Evolutionary conservation across 2,329 filamentous ascomycete species (phyloP).

Genomic region (Aspergillus niger): DNA sequence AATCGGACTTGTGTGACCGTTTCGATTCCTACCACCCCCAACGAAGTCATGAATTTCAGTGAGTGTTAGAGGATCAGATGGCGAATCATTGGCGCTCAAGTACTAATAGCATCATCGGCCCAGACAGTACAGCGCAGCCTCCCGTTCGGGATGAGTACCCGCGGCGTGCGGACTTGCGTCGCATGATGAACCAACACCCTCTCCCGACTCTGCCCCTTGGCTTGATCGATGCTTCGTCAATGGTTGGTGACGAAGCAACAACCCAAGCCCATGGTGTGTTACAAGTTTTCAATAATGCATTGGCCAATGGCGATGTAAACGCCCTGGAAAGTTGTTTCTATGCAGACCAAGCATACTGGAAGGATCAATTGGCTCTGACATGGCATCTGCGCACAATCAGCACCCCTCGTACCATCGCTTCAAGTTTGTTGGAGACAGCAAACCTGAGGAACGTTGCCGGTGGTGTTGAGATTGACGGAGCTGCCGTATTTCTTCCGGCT

Average conservation of each 20-base stretch:
- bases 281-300: slow-evolving; percentile 15
- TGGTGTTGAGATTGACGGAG: slow-evolving; percentile 17
- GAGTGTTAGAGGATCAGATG: neutral
- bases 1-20: neutral
- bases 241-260: slow-evolving; percentile 18
- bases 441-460: neutral
- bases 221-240: slow-evolving; percentile 13
- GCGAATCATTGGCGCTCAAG: neutral
- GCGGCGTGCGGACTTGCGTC: slow-evolving; percentile 22
- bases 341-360: slow-evolving; percentile 39
- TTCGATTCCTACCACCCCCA: neutral
- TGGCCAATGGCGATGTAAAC: slow-evolving; percentile 20
- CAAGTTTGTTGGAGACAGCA: slow-evolving; percentile 19
- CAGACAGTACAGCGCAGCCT: neutral
- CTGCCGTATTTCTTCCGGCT: slow-evolving; percentile 17
- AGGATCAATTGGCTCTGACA: slow-evolving; percentile 42
- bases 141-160: slow-evolving; percentile 14
- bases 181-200: slow-evolving; percentile 28
- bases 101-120: neutral
- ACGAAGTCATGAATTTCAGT: neutral
- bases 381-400: slow-evolving; percentile 41
- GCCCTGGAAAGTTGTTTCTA: slow-evolving; percentile 34
- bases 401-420: slow-evolving; percentile 24
- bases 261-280: slow-evolving; percentile 14
- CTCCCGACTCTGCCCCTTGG: slow-evolving; percentile 25